Conservation (phyloP, 2,329 filamentous ascomycete genomes). For the Xylaria sp. region DNA sequence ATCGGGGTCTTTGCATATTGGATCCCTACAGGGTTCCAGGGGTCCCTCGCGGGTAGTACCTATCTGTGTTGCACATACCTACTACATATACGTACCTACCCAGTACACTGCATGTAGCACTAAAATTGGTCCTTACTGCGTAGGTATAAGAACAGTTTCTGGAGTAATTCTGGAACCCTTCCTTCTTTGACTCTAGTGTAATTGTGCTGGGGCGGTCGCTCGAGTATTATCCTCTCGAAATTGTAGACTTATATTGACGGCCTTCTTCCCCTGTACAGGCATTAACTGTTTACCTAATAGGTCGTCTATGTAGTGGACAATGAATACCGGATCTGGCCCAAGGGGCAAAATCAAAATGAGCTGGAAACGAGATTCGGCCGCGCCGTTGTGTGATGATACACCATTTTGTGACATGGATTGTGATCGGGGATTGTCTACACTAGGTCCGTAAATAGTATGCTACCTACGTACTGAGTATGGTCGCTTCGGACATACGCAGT, state of each 20-base stretch:
- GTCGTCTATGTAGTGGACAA: neutral
- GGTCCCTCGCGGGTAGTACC: conserved; percentile 19
- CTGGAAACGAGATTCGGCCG: neutral
- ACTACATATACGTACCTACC: too few relatives aligned
- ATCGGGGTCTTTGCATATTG: conserved; percentile 33
- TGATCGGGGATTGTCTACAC: neutral
- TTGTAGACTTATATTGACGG: neutral
- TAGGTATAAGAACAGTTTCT: too few relatives aligned
- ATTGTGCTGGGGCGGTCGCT: neutral
- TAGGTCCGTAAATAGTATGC: conserved; percentile 18
- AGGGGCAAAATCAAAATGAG: neutral
- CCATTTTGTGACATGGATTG: conserved; percentile 11
- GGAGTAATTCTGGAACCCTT: conserved; percentile 35
- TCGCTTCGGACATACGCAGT: conserved; percentile 9
- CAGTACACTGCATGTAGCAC: conserved; percentile 10
- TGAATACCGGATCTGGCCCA: neutral
- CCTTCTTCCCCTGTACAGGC: neutral
- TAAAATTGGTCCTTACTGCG: conserved; percentile 18
- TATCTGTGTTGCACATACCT: neutral
- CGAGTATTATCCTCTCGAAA: too few relatives aligned
- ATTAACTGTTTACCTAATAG: neutral
- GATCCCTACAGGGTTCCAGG: conserved; percentile 24
- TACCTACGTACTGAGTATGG: neutral
- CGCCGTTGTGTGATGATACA: conserved; percentile 4
- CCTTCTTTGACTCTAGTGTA: conserved; percentile 19